Evolutionary conservation across 768 basidiomycete species (phyloP), one percentile per base, ranked within the genome.

Genomic region (Russula abietina): DNA sequence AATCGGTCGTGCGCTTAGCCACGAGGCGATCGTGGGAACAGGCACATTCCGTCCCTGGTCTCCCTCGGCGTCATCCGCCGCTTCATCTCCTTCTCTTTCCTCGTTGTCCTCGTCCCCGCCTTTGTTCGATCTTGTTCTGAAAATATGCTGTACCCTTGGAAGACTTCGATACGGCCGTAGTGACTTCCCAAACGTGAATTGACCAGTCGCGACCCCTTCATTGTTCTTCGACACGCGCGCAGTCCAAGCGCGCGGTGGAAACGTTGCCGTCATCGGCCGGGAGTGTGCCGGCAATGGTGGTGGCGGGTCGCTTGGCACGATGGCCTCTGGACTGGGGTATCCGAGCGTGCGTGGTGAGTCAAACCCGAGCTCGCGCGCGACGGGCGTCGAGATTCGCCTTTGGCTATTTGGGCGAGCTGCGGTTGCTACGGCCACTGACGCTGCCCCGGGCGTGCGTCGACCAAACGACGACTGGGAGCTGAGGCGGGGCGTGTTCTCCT

Each of bases 261-360:
- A 71, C 24, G 72, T 72, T 32, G 65, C 68, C 11, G 28, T 60
- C 52, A 38, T 43, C 10, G 28, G 26, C 24, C 38, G 24, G 14
- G 54, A 22, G 3, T 75, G 76, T 17, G 81, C 76, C n/a, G 84
- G 83, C 39, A 86, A 68, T 16, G 84, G 83, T 10, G 84, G 84
- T 33, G 74, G 69, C n/a, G 77, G 69, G 22, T 77, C 75, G 66
- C 43, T 62, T 66, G 22, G 67, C 62, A 55, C 61, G 67, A 68
- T 55, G 67, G 65, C 51, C 56, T 65, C 64, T 55, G 76, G 77
- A 22, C 78, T 76, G 8, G 72, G 73, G 38, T 73, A 61, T 10
- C 79, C 79, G 62, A 78, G 77, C 0, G 79, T 80, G 59, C 69
- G 73, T 11, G 79, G 78, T 26, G 78, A 78, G 65, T 76, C 74